These are phyloP conservation scores for Polygonum maritimum DNA, from an alignment of 148 eudicot genomes.

Conservation along the genomic window DNA sequence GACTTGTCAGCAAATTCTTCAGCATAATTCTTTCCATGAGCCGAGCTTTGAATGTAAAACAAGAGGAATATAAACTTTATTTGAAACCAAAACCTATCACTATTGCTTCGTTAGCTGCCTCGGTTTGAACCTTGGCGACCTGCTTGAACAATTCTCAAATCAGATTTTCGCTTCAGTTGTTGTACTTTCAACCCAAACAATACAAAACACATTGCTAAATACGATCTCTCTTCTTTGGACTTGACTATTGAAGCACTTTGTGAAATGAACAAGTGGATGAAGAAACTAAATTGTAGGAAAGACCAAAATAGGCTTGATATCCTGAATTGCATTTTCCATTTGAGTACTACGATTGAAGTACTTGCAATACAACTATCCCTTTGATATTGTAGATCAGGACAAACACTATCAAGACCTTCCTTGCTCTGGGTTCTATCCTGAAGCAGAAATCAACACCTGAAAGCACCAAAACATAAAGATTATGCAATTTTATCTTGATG, in stretches of 20 bases:
- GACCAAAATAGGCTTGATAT: constrained; percentile 1
- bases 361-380: background rate
- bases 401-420: background rate
- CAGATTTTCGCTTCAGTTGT: constrained; percentile 5
- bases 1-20: constrained; percentile 9
- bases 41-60: constrained; percentile 11
- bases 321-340: constrained; percentile 12
- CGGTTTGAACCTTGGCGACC: constrained; percentile 12
- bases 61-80: background rate
- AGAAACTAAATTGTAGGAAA: constrained; percentile 4
- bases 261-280: background rate
- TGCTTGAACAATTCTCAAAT: constrained; percentile 12
- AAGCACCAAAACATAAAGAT: background rate
- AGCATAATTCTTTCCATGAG: background rate
- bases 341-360: background rate
- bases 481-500: background rate
- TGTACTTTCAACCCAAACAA: constrained; percentile 3
- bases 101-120: constrained; percentile 11
- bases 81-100: constrained; percentile 8
- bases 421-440: background rate
- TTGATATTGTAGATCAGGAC: background rate
- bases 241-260: constrained; percentile 6
- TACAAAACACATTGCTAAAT: background rate
- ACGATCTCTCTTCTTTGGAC: background rate
- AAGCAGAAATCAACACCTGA: background rate